Evolutionary conservation across 78 protist genomes (phyloP).

Genomic region (Cavenderia fasciculata): DNA sequence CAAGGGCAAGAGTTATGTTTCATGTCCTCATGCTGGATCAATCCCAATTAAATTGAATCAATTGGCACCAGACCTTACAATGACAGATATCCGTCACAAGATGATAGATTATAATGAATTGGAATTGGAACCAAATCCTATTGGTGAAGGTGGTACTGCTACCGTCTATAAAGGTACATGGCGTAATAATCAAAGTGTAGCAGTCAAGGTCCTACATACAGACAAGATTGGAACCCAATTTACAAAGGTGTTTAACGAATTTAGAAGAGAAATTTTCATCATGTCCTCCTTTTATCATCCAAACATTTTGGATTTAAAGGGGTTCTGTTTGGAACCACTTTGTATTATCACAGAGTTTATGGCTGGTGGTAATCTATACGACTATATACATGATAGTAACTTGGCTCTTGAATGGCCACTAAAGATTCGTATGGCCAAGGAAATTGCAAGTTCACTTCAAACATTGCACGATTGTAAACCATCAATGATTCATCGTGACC

Average conservation of each 20-base stretch:
- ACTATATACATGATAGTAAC: constrained; percentile 24
- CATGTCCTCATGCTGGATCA: constrained; percentile 3
- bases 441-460: constrained; percentile 30
- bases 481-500: constrained; percentile 69
- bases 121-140: constrained; percentile 13
- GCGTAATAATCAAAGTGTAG: constrained; percentile 43
- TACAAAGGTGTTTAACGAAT: constrained; percentile 57
- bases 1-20: constrained; percentile 42
- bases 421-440: constrained; percentile 42
- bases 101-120: constrained; percentile 54
- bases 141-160: constrained; percentile 76
- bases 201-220: constrained; percentile 51
- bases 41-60: constrained; percentile 35
- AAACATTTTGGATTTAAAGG: constrained; percentile 57
- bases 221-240: constrained; percentile 28
- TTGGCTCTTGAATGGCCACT: constrained; percentile 36
- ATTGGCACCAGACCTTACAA: constrained; percentile 63
- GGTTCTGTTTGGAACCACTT: constrained; percentile 75
- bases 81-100: constrained; percentile 54
- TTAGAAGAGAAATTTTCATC: constrained; percentile 63
- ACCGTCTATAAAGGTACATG: constrained; percentile 59
- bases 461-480: constrained; percentile 62
- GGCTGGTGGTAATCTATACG: constrained; percentile 77
- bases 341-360: constrained; percentile 63
- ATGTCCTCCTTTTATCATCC: constrained; percentile 46